Conservation (phyloP, 2,329 filamentous ascomycete genomes). For the Metarhizium guizhouense region DNA sequence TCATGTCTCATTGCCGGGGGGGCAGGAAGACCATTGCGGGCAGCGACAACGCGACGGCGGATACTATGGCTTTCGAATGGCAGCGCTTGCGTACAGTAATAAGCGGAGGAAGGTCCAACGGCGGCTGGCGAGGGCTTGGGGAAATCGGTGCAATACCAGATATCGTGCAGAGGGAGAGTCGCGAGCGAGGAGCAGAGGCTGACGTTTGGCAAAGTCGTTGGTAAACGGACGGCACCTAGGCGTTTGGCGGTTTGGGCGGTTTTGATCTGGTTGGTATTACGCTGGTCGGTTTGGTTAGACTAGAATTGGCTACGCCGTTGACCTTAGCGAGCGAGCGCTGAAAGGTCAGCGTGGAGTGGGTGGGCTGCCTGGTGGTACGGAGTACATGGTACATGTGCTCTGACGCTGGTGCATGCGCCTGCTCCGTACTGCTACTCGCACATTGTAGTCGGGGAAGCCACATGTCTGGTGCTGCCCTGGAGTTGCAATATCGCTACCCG, state of each 20-base stretch:
- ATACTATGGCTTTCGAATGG: slow-evolving; percentile 2
- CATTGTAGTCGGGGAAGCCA: no score
- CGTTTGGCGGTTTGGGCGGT: not conserved
- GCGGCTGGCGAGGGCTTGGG: not conserved
- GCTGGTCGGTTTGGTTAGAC: no score
- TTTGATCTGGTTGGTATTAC: no score
- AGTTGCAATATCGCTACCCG: no score
- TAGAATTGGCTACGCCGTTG: no score
- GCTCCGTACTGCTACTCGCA: no score
- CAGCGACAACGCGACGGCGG: slow-evolving; percentile 19
- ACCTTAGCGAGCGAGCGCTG: no score
- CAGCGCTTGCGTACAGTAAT: not conserved
- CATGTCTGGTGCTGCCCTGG: no score
- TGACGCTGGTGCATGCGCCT: no score
- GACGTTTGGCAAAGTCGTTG: not conserved
- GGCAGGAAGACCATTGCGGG: slow-evolving; percentile 24
- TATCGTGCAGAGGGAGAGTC: not conserved
- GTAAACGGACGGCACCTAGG: not conserved
- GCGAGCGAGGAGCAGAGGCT: not conserved
- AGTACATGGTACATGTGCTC: no score
- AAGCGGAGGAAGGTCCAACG: not conserved
- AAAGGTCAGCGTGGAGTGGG: no score
- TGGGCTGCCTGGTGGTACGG: no score
- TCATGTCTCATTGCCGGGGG: slow-evolving; percentile 27
- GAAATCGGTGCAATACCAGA: not conserved